These are phyloP conservation scores for Helenozyma rhizophorensis DNA, from an alignment of 805 yeast genomes.

Conservation along the genomic window DNA sequence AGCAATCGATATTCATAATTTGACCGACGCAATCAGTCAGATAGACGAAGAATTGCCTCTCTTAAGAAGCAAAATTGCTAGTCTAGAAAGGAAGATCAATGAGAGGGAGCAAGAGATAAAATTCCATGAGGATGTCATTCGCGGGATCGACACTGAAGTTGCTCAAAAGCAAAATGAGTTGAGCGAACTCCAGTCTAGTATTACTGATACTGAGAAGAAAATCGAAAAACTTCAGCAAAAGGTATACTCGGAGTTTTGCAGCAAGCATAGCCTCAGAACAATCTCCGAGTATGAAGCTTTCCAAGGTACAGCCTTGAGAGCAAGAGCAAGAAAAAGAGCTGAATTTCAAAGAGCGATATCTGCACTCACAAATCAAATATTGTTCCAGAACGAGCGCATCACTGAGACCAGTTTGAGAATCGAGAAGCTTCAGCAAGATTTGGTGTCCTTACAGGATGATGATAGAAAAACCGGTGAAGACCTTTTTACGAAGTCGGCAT, in stretches of 20 bases:
- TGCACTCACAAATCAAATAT: conserved; percentile 54
- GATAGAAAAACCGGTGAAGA: conserved; percentile 36
- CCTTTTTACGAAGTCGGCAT: conserved; percentile 14
- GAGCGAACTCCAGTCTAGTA: conserved; percentile 15
- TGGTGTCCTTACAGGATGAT: conserved; percentile 24
- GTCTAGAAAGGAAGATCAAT: conserved; percentile 39
- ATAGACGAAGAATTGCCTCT: conserved; percentile 39
- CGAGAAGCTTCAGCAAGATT: conserved; percentile 27
- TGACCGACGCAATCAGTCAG: conserved; percentile 52
- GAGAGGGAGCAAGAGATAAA: conserved; percentile 48
- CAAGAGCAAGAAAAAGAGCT: conserved; percentile 56
- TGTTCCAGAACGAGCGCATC: conserved; percentile 61
- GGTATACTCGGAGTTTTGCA: conserved; percentile 54
- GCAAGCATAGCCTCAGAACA: conserved; percentile 45
- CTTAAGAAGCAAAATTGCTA: conserved; percentile 42
- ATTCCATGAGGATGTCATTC: conserved; percentile 32
- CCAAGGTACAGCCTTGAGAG: conserved; percentile 56
- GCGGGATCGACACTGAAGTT: conserved; percentile 19
- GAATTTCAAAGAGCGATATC: conserved; percentile 59
- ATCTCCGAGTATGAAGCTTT: conserved; percentile 68
- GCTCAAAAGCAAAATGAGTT: conserved; percentile 14
- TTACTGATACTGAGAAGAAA: conserved; percentile 17
- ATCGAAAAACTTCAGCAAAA: conserved; percentile 33
- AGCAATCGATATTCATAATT: conserved; percentile 50
- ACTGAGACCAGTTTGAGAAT: conserved; percentile 48